These are phyloP conservation scores for Alternaria sp. DNA, from an alignment of 2,329 filamentous ascomycete species.

Conservation along the genomic window DNA sequence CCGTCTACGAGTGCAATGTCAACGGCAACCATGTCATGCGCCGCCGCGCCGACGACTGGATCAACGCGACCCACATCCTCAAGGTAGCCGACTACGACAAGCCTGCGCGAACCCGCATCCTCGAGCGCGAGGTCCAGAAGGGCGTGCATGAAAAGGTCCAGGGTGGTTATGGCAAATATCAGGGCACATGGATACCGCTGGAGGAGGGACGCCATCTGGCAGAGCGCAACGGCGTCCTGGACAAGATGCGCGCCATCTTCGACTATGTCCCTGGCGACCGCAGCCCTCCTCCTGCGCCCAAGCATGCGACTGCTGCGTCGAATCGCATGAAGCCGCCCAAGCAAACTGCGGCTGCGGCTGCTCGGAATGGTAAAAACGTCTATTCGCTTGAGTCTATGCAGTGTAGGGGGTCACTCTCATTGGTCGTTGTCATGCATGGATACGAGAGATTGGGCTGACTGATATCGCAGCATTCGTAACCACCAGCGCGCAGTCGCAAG, in stretches of 20 bases:
- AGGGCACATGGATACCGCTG: slow-evolving; percentile 97
- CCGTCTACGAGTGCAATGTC: slow-evolving; percentile 92
- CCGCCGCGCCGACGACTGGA: slow-evolving; percentile 90
- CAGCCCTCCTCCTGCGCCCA: slow-evolving; percentile 91
- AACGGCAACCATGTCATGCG: slow-evolving; percentile 95
- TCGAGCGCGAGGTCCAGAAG: slow-evolving; percentile 96
- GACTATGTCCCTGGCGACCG: slow-evolving; percentile 84
- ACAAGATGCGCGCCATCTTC: slow-evolving; percentile 85
- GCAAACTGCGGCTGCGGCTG: slow-evolving; percentile 62
- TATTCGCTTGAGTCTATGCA: slow-evolving; percentile 40
- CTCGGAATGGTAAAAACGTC: slow-evolving; percentile 33
- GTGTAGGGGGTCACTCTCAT: slow-evolving; percentile 28
- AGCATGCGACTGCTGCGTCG: slow-evolving; percentile 73
- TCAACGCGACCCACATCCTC: slow-evolving; percentile 98
- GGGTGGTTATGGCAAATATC: slow-evolving; percentile 97
- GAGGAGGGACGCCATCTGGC: slow-evolving; percentile 80
- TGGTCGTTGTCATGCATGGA: background rate
- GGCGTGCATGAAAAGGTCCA: slow-evolving; percentile 97
- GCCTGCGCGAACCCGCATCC: slow-evolving; percentile 88
- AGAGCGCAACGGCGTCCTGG: slow-evolving; percentile 82
- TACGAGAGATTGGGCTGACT: slow-evolving; percentile 3
- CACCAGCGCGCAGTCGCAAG: slow-evolving; percentile 43
- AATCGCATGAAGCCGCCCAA: slow-evolving; percentile 83
- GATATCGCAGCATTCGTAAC: slow-evolving; percentile 26
- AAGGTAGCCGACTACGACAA: slow-evolving; percentile 98